Evolutionary conservation across 257 asterid species (phyloP).

Genomic region (Penstemon eatonii): DNA sequence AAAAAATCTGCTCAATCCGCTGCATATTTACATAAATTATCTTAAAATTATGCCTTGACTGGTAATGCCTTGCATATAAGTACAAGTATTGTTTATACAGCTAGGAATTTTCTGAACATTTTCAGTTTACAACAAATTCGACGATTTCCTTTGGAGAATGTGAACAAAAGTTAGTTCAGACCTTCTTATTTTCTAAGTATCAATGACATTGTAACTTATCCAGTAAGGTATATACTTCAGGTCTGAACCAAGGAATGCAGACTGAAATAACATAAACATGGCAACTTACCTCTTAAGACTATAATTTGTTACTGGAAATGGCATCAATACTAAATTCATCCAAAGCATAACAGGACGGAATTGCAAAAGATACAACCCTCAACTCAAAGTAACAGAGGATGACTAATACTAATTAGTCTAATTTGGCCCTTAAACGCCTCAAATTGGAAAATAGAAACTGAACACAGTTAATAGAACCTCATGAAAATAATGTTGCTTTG

Average conservation of each 20-base stretch:
- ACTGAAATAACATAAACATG: background rate
- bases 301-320: background rate
- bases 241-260: background rate
- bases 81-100: too few species aligned
- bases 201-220: background rate
- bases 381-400: slow-evolving; percentile 6
- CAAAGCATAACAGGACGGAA: slow-evolving; percentile 17
- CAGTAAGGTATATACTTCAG: background rate
- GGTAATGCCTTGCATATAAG: too few species aligned
- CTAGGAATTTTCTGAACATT: background rate
- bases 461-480: too few species aligned
- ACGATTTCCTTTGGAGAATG: slow-evolving; percentile 1
- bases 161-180: background rate
- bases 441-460: slow-evolving; percentile 2
- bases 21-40: too few species aligned
- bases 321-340: background rate
- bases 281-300: background rate
- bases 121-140: background rate
- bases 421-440: background rate
- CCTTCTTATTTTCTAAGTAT: background rate
- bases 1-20: too few species aligned
- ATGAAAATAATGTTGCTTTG: too few species aligned
- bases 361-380: background rate
- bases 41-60: too few species aligned
- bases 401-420: background rate